A percentile compares a stretch with the other conserved stretches of the same genome.
Evolutionary conservation across 116 monocot species (phyloP).

Genomic region (Iris pallida): DNA sequence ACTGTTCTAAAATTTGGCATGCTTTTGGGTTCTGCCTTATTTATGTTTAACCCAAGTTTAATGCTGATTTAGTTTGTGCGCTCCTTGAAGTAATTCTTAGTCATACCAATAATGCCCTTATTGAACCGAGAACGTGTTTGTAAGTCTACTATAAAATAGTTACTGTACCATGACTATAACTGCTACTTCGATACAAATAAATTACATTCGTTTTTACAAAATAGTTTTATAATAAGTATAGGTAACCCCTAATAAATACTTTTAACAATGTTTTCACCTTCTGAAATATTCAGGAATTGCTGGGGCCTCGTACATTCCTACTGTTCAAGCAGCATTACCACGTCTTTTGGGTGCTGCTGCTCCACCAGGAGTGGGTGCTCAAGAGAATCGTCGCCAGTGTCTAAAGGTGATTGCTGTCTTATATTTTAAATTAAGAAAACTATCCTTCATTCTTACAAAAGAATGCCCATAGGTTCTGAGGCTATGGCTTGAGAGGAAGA

Average conservation of each 20-base stretch:
- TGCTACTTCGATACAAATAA: no score
- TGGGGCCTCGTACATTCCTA: constrained; percentile 75
- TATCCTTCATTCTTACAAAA: neutral
- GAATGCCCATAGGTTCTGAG: constrained; percentile 57
- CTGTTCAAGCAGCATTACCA: constrained; percentile 73
- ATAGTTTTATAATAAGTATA: no score
- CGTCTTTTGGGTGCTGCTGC: constrained; percentile 89
- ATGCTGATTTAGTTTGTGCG: no score
- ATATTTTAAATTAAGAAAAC: neutral
- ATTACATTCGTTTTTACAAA: no score
- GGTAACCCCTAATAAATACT: no score
- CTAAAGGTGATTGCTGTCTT: constrained; percentile 53
- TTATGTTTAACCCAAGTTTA: no score
- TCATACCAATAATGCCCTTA: no score
- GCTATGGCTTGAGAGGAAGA: constrained; percentile 88
- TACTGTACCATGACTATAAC: no score
- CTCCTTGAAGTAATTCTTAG: no score
- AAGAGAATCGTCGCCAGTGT: constrained; percentile 94
- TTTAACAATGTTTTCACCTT: no score
- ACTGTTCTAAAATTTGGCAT: neutral
- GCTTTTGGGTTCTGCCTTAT: neutral
- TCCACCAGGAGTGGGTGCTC: constrained; percentile 71
- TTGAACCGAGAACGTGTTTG: no score
- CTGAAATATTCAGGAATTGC: constrained; percentile 58
- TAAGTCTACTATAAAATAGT: no score